Evolutionary conservation across 768 basidiomycete species (phyloP), one percentile per base, ranked within the genome.

Genomic region (Podaxis sp.): DNA sequence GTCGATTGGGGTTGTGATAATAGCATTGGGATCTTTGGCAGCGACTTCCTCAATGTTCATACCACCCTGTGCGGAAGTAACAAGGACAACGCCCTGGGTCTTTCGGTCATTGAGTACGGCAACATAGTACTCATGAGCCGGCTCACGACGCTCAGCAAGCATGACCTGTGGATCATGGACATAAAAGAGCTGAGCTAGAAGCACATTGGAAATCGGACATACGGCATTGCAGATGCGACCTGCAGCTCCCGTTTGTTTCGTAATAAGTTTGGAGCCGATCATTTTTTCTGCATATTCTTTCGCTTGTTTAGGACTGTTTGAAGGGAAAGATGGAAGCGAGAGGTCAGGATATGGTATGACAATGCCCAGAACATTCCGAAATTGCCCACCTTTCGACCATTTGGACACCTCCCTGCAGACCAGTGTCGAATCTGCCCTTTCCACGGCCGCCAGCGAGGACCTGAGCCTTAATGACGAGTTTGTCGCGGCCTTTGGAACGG

Each of bases 31-130:
- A 69, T 97, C 93, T 67, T 95, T 93, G 32, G 93, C 92, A 27
- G 97, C 97, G 50, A 99, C 97, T 69, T 99, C 97, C 74, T 99
- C 97, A 70, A 99, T 99, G 76, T 98, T 98, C 97, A 99, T 99
- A 60, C 97, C 97, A 59, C 97, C 97, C 71, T 98, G 95, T 18
- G 83, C 82, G 47, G 97, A 98, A 18, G 89, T 89, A 57, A 99
- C 96, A 50, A 99, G 84, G 32, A 98, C 97, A 47, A 94, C 91
- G 13, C 91, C 89, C 62, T 93, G 88, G 5, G 89, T 79, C 13
- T 83, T 85, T 66, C 97, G 92, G 80, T 99, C 97, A 70, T 98
- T 98, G 57, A 99, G 84, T 35, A 98, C 86, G 13, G 97, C 97
- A 54, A 95, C 90, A 70, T 99, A 99, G 81, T 98, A 98, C 73